phyloP scores from a whole-genome alignment of 1,139 yeast genomes.

The Candida neerlandica region DNA sequence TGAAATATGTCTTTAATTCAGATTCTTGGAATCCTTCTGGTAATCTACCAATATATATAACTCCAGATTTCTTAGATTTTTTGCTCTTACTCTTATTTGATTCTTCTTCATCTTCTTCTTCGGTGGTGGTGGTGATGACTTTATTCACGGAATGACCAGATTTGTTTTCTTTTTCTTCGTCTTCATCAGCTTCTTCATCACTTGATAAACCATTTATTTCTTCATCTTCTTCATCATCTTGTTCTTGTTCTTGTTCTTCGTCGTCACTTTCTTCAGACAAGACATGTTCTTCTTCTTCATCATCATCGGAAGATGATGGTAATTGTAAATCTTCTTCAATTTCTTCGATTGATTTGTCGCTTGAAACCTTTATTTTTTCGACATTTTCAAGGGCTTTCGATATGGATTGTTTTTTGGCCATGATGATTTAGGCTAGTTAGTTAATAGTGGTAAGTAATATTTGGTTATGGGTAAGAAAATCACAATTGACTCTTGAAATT shows the following conservation, averaged over 20 bases:
- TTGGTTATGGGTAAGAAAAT: too few relatives aligned
- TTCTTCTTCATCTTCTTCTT: constrained; percentile 11
- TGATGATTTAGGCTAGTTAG: background rate
- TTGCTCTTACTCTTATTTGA: constrained; percentile 21
- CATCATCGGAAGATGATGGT: constrained; percentile 33
- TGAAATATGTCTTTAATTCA: constrained; percentile 78
- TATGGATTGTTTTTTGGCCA: constrained; percentile 5
- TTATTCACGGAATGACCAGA: constrained; percentile 32
- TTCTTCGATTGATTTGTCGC: constrained; percentile 26
- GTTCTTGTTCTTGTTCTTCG: constrained; percentile 16
- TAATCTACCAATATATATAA: constrained; percentile 85
- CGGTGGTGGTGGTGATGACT: constrained; percentile 24
- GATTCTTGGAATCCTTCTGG: constrained; percentile 91
- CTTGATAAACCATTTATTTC: constrained; percentile 27
- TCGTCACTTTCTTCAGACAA: constrained; percentile 24
- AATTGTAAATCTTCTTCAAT: constrained; percentile 36
- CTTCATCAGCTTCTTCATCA: constrained; percentile 27
- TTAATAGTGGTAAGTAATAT: background rate
- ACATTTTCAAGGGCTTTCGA: constrained; percentile 3
- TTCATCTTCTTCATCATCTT: constrained; percentile 21
- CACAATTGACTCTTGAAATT: background rate
- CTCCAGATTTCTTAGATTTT: constrained; percentile 49
- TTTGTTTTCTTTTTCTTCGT: constrained; percentile 15
- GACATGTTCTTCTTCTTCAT: constrained; percentile 23
- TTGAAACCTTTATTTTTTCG: constrained; percentile 6